These are phyloP conservation scores for Eucalyptus microcorys DNA, from an alignment of 345 rosid species.

Conservation along the genomic window DNA sequence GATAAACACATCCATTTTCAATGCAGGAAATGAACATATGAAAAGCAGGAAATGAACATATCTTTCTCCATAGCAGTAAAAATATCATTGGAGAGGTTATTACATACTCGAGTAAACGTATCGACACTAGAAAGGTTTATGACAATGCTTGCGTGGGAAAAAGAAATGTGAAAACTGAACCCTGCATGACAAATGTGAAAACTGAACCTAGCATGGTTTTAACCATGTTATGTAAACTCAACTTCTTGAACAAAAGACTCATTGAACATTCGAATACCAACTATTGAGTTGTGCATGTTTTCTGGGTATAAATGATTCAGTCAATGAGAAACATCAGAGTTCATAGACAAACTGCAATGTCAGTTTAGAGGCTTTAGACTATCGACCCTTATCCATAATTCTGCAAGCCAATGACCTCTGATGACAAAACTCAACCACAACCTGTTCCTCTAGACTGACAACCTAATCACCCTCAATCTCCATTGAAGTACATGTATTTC, in stretches of 20 bases:
- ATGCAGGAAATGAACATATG: not conserved
- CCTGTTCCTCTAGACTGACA: not conserved
- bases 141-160: not conserved
- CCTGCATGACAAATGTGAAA: not conserved
- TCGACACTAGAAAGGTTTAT: not conserved
- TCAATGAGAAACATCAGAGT: not conserved
- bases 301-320: not conserved
- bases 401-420: not conserved
- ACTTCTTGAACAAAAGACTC: not conserved
- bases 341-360: not conserved
- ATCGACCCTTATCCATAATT: not conserved
- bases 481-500: not conserved
- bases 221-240: not conserved
- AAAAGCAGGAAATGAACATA: not conserved
- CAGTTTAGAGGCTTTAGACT: not conserved
- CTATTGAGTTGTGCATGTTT: not conserved
- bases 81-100: not conserved
- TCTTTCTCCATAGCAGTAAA: not conserved
- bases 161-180: not conserved
- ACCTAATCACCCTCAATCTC: not conserved
- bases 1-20: not conserved
- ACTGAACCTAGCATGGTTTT: not conserved
- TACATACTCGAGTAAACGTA: not conserved
- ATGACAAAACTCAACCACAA: not conserved
- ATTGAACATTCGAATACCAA: not conserved